A percentile compares a stretch with the other conserved stretches of the same genome.
Conservation (phyloP, 2,329 filamentous ascomycete species). For the Periconia sp. region DNA sequence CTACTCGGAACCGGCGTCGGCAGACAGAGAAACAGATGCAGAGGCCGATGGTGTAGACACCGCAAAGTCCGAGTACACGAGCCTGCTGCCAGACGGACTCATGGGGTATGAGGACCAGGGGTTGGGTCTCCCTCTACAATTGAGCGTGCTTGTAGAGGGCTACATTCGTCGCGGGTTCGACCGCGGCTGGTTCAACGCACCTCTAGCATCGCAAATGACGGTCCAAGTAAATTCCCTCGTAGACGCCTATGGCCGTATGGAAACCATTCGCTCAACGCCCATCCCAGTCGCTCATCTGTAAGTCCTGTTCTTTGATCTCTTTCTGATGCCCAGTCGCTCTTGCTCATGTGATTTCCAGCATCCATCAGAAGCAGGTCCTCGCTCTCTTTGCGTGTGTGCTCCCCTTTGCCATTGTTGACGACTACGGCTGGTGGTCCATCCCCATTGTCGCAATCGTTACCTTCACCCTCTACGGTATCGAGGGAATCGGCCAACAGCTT, state of each 20-base stretch:
- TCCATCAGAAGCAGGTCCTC: conserved; percentile 69
- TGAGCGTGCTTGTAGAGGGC: conserved; percentile 64
- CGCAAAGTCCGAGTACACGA: conserved; percentile 56
- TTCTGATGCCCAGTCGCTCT: not conserved
- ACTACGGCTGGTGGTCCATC: conserved; percentile 68
- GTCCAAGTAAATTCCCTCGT: conserved; percentile 63
- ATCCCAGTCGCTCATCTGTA: conserved; percentile 67
- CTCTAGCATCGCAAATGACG: conserved; percentile 64
- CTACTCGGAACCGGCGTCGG: conserved; percentile 26
- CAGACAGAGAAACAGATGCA: conserved; percentile 27
- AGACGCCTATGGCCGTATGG: conserved; percentile 67
- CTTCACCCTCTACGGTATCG: conserved; percentile 69
- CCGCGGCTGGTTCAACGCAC: conserved; percentile 65
- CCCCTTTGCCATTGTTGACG: conserved; percentile 67
- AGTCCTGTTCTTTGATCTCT: conserved; percentile 12
- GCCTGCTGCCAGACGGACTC: conserved; percentile 57
- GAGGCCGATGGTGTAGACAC: conserved; percentile 36
- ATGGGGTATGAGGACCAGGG: conserved; percentile 63
- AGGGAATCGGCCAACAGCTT: conserved; percentile 67
- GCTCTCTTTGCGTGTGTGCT: conserved; percentile 66
- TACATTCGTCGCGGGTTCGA: conserved; percentile 65
- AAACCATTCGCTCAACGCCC: conserved; percentile 69
- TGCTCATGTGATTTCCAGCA: conserved; percentile 44
- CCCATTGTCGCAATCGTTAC: conserved; percentile 65
- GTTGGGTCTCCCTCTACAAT: conserved; percentile 64